Evolutionary conservation across 2,329 filamentous ascomycete species (phyloP), one percentile per base, ranked within the genome.

Genomic region (Grosmannia clavigera): DNA sequence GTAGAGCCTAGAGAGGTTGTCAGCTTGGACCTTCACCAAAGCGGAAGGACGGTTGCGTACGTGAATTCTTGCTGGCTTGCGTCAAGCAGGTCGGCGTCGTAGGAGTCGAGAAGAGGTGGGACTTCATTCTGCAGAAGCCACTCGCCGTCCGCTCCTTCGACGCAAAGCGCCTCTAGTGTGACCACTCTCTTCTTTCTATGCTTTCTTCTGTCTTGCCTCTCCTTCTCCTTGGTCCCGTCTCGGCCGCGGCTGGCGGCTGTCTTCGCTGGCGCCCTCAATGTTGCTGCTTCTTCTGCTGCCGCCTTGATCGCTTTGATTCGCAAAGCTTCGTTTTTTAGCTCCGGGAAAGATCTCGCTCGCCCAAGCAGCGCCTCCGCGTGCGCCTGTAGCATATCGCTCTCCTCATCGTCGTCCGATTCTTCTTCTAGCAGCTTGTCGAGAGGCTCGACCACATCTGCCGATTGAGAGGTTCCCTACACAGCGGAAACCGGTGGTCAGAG

Each of bases 31-130:
- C 43, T 9, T 16, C 29, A 12, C 22, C 3, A 6, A 5, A 6
- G 25, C 5, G n/a, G 25, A 31, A 19, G 12, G 9, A 3, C 4
- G 6, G n/a, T 3, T 16, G 70, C 84, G 66, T 81, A 92, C 85
- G 87, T 77, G 71, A 96, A 96, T 70, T 92, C 85, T 65, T 88
- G 85, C 70, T 95, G 90, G 70, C 89, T 94, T 58, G 90, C 85
- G 67, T 92, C 83, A 35, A 95, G 76, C 68, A 97, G 74, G 65
- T 84, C 82, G 55, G 83, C 80, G 66, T 87, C 84, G 58, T 86
- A 78, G 58, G 85, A 81, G 10, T 84, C 81, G 33, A 85, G 64
- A 6, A 69, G 66, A 2, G 63, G 58, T 1, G 65, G 60, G 35
- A 69, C 65, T 59, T 70, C 67, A 29, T 64, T 57, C 25, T 61